phyloP scores from a whole-genome alignment of 1,284 basidiomycete species.

The Xerocomus nothofagi region DNA sequence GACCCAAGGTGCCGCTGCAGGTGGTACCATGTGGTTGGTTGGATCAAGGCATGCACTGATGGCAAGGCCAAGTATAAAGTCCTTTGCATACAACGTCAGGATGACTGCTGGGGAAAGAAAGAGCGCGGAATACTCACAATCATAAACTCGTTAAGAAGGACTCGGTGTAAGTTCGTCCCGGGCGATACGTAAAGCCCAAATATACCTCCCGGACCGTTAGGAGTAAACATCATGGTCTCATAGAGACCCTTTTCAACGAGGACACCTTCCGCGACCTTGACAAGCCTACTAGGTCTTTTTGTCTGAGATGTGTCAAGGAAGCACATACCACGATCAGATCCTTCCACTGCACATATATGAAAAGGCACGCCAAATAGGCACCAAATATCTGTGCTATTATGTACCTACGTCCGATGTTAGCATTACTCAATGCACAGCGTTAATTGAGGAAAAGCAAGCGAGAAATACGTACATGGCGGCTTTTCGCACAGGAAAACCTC shows the following conservation, averaged over 20 bases:
- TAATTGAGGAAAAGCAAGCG: background rate
- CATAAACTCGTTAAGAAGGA: constrained; percentile 65
- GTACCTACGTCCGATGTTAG: constrained; percentile 43
- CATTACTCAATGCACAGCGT: background rate
- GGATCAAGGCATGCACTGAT: constrained; percentile 62
- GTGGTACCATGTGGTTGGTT: constrained; percentile 56
- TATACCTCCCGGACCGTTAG: constrained; percentile 58
- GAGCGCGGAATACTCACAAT: constrained; percentile 40
- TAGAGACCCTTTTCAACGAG: constrained; percentile 43
- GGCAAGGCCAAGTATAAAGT: constrained; percentile 58
- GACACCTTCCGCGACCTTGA: constrained; percentile 39
- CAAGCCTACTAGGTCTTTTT: background rate
- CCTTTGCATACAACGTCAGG: constrained; percentile 39
- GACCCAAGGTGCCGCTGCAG: constrained; percentile 48
- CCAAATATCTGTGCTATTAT: constrained; percentile 64
- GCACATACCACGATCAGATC: constrained; percentile 43
- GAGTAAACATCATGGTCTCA: constrained; percentile 50
- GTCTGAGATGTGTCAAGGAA: background rate
- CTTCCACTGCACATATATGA: constrained; percentile 64
- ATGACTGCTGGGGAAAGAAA: background rate
- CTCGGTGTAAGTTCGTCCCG: constrained; percentile 48
- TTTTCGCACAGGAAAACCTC: constrained; percentile 54
- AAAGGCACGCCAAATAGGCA: constrained; percentile 57
- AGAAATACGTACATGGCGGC: constrained; percentile 44
- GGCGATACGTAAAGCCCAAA: constrained; percentile 53